phyloP scores from a whole-genome alignment of 495 filamentous ascomycete species.

The Tuber borchii region DNA sequence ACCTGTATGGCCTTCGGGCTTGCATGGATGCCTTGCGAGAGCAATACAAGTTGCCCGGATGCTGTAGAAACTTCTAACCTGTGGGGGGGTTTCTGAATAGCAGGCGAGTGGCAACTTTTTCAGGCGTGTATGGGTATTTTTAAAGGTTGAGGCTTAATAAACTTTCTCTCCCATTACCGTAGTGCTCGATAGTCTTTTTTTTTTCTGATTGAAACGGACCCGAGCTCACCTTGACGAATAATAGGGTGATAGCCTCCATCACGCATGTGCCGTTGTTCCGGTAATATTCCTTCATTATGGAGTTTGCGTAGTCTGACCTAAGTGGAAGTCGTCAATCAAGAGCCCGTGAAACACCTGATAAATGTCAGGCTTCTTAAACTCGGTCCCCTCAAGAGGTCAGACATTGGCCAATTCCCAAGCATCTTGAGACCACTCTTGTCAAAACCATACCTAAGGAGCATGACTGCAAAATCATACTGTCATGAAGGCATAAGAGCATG shows the following conservation, averaged over 20 bases:
- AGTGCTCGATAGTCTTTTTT: background rate
- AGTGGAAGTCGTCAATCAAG: no score
- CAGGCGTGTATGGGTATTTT: conserved; percentile 1
- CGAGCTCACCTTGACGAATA: background rate
- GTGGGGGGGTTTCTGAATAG: background rate
- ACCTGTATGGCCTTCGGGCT: background rate
- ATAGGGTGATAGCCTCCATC: background rate
- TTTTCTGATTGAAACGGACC: background rate
- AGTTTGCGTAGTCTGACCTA: no score
- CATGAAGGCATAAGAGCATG: no score
- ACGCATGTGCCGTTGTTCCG: background rate
- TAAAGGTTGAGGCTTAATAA: background rate
- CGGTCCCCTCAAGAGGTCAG: no score
- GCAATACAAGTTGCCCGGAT: background rate
- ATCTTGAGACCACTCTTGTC: no score
- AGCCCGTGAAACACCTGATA: no score
- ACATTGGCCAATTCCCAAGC: no score
- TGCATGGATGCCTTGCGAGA: background rate
- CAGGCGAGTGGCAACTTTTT: background rate
- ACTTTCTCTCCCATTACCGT: background rate
- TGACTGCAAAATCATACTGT: no score
- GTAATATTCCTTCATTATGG: background rate
- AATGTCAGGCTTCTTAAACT: no score
- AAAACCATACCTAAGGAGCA: no score
- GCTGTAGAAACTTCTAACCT: background rate